These are phyloP conservation scores for Carpinus viminea DNA, from an alignment of 306 rosid species.

Conservation along the genomic window DNA sequence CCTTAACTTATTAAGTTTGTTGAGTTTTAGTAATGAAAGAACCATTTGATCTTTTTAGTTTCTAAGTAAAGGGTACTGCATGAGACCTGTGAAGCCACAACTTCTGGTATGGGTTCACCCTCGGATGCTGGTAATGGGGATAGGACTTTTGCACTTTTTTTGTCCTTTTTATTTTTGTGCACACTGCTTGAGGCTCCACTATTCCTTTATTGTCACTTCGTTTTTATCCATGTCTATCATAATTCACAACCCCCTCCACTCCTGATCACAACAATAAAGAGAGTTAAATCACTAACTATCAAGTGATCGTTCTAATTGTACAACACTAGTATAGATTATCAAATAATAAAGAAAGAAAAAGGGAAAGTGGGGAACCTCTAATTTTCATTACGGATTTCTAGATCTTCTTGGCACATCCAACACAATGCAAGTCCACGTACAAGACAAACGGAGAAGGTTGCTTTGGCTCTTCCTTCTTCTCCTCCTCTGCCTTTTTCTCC, in stretches of 20 bases:
- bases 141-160: constrained; percentile 61
- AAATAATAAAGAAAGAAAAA: background rate
- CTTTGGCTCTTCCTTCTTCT: constrained; percentile 56
- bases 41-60: background rate
- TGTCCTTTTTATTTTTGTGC: constrained; percentile 61
- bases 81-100: constrained; percentile 76
- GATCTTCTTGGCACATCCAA: constrained; percentile 85
- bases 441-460: constrained; percentile 66
- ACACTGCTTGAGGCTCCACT: constrained; percentile 77
- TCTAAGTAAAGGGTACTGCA: background rate
- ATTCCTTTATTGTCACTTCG: constrained; percentile 76
- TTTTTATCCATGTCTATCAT: constrained; percentile 57
- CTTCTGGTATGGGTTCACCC: constrained; percentile 86
- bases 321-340: background rate
- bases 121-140: constrained; percentile 74
- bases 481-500: constrained; percentile 26
- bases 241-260: constrained; percentile 57
- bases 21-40: background rate
- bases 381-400: constrained; percentile 64
- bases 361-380: constrained; percentile 50
- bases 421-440: constrained; percentile 81
- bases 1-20: background rate
- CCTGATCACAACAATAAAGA: constrained; percentile 39
- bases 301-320: too few species aligned
- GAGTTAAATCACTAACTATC: too few species aligned